A percentile compares a stretch with the other conserved stretches of the same genome.
phyloP scores from a whole-genome alignment of 176 grass and related monocot genomes.

The Saccharum spontaneum region DNA sequence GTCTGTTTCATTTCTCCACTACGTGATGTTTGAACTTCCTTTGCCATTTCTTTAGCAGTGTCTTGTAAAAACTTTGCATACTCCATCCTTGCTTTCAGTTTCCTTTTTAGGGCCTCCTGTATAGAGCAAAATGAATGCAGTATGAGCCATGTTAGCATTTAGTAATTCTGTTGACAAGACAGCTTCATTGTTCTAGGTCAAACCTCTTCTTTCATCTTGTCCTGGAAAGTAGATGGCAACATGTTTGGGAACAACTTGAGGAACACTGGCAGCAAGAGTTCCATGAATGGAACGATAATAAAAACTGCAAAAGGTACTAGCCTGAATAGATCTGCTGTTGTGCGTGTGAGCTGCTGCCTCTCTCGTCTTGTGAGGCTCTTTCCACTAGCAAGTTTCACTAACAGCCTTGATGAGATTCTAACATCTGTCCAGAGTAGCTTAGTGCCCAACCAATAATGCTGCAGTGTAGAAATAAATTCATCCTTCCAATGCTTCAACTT shows the following conservation, averaged over 20 bases:
- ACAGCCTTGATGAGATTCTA: conserved; percentile 87
- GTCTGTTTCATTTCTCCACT: conserved; percentile 84
- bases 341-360: conserved; percentile 84
- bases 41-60: conserved; percentile 91
- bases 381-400: conserved; percentile 88
- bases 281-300: conserved; percentile 95
- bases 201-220: conserved; percentile 95
- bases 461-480: conserved; percentile 79
- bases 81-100: conserved; percentile 90
- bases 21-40: conserved; percentile 76
- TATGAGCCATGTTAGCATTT: conserved; percentile 1
- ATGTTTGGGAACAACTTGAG: conserved; percentile 94
- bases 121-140: conserved; percentile 22
- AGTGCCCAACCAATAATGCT: conserved; percentile 91
- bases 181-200: background rate
- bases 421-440: conserved; percentile 81
- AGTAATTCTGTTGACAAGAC: conserved; percentile 1
- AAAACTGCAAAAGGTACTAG: conserved; percentile 94
- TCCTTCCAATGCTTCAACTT: conserved; percentile 93
- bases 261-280: conserved; percentile 88
- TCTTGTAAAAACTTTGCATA: conserved; percentile 97
- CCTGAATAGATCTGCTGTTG: conserved; percentile 87
- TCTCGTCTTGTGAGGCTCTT: conserved; percentile 84
- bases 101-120: conserved; percentile 84
- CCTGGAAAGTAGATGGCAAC: conserved; percentile 94